phyloP scores from a whole-genome alignment of 1,284 basidiomycete species.

The Microbotryomycetes sp. region DNA sequence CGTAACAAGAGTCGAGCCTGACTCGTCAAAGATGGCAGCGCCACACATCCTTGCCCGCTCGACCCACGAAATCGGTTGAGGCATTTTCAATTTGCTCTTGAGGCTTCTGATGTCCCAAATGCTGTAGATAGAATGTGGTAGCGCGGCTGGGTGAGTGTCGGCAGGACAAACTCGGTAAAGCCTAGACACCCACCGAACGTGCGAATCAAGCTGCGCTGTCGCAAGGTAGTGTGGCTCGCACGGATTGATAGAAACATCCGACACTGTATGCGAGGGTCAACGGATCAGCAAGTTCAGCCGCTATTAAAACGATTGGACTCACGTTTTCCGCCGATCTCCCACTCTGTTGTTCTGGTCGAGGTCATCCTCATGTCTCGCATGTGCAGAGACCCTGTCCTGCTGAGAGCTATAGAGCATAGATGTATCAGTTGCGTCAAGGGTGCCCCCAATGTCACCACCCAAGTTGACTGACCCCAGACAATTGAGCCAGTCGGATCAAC shows the following conservation, averaged over 20 bases:
- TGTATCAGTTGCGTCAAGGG: no score
- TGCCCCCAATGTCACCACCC: no score
- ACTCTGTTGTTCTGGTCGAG: background rate
- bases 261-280: background rate
- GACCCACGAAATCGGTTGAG: background rate
- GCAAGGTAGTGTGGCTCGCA: no score
- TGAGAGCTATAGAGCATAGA: background rate
- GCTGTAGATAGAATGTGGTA: no score
- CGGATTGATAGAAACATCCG: background rate
- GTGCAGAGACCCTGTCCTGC: background rate
- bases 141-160: no score
- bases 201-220: no score
- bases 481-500: background rate
- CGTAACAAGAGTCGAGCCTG: background rate
- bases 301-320: background rate
- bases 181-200: no score
- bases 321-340: background rate
- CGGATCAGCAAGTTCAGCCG: no score
- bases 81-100: background rate
- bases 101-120: background rate
- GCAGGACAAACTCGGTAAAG: no score
- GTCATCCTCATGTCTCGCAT: background rate
- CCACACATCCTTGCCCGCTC: background rate
- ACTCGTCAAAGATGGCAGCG: background rate
- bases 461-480: background rate